A percentile compares a stretch with the other conserved stretches of the same genome.
phyloP scores from a whole-genome alignment of 148 eudicot genomes.

The Rhododendron mucronatum region DNA sequence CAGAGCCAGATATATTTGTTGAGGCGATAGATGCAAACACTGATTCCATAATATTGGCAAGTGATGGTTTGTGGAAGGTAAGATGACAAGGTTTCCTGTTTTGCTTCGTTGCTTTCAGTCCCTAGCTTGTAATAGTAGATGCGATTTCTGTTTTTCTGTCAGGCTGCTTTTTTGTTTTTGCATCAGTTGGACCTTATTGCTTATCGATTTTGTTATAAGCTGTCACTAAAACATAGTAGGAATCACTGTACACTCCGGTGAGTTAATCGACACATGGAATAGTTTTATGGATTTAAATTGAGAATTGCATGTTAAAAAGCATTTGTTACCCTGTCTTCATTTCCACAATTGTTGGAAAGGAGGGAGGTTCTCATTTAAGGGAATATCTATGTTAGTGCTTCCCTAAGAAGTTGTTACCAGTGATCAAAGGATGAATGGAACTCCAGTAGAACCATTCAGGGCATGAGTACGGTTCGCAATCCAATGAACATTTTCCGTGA shows the following conservation, averaged over 20 bases:
- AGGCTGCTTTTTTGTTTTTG: neutral
- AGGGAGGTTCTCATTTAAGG: neutral
- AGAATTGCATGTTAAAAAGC: neutral
- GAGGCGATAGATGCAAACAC: slow-evolving; percentile 34
- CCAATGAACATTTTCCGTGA: neutral
- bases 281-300: neutral
- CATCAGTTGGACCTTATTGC: neutral
- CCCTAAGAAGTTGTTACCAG: neutral
- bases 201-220: neutral
- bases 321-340: neutral
- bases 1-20: slow-evolving; percentile 39
- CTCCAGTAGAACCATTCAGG: neutral
- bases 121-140: neutral
- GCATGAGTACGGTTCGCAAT: neutral
- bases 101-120: neutral
- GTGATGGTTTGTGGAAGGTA: slow-evolving; percentile 69
- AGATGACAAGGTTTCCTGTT: neutral
- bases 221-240: neutral
- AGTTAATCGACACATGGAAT: neutral
- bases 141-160: neutral
- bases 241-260: neutral
- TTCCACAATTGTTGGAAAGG: neutral
- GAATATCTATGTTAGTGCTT: neutral
- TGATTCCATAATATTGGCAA: slow-evolving; percentile 47
- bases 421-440: neutral